Base-by-base conservation (phyloP, 2,329 filamentous ascomycete species). In the Colletotrichum horii region DNA sequence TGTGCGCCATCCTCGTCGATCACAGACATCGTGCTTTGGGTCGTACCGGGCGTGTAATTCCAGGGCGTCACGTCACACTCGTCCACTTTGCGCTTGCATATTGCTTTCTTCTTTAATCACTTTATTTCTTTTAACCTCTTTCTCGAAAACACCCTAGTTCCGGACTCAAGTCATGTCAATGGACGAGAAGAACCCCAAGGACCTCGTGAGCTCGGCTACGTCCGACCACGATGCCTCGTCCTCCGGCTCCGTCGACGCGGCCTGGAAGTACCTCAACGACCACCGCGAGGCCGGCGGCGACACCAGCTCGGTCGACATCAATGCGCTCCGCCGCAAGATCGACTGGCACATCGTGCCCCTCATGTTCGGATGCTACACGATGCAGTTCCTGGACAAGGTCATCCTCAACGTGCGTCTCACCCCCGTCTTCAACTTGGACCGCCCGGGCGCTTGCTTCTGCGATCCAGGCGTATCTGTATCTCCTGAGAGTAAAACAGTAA, bases 341-440 rank as follows among this genome's bases (percentile, higher is more conserved):
- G 91, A 93, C 79, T 89, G 85, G 83, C 88, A 85, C 65, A 90
- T 93, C 69, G 85, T 93, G 38, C 91, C 91, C 0, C 84, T 93
- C 69, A 91, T 93, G 89, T 92, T 92, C 76, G 82, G 87, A 60
- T 90, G 88, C 79, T 93, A 93, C 79, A 89, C 88, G n/a, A 86
- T 92, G 83, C 91, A 93, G 79, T 92, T 92, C 78, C 84, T 93
- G 60, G 91, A 93, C 84, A 93, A 93, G 83, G 89, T 92, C 75
- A 87, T 91, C 32, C 87, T 93, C 60, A 93, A 93, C 79, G 90
- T 92, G 67, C 80, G 88, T 83, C 19, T 38, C 43, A 9, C 36
- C 34, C 66, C 32, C 28, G 16, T 34, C 48, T 30, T 28, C 28
- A 38, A 34, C 58, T 22, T 36, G 30, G 22, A 68, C 71, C 38